These are phyloP conservation scores for Exophiala lecanii-corni DNA, from an alignment of 2,329 filamentous ascomycete genomes.

Conservation along the genomic window DNA sequence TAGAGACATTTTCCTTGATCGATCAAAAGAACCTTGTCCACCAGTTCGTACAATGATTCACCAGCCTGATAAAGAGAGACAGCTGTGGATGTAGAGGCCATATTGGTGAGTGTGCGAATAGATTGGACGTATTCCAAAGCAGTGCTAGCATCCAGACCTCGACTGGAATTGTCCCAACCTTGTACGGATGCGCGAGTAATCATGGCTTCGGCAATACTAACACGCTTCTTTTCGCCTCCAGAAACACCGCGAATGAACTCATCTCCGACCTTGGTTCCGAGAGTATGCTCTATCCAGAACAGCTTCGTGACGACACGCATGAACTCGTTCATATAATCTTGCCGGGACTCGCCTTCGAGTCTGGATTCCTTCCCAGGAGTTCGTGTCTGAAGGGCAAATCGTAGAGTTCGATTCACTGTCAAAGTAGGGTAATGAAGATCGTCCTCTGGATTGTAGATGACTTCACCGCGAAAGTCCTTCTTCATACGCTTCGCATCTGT, in stretches of 20 bases:
- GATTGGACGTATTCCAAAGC: constrained; percentile 69
- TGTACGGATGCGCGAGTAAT: constrained; percentile 61
- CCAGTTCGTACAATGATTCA: constrained; percentile 49
- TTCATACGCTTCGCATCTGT: constrained; percentile 49
- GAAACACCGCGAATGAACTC: constrained; percentile 68
- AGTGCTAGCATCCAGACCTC: constrained; percentile 68
- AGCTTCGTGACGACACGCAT: constrained; percentile 64
- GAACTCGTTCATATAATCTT: constrained; percentile 58
- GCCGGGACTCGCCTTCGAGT: constrained; percentile 57
- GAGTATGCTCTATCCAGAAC: constrained; percentile 67
- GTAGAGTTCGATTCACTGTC: constrained; percentile 67
- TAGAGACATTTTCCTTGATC: constrained; percentile 68
- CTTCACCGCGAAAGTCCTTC: constrained; percentile 45
- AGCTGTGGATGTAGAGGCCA: constrained; percentile 57
- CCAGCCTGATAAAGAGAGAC: constrained; percentile 69
- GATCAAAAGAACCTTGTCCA: constrained; percentile 65
- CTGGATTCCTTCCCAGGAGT: constrained; percentile 60
- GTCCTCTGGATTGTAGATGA: constrained; percentile 71
- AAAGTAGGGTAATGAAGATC: constrained; percentile 75
- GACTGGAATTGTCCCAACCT: constrained; percentile 73
- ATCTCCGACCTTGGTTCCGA: constrained; percentile 70
- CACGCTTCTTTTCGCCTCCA: constrained; percentile 71
- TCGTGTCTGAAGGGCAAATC: constrained; percentile 65
- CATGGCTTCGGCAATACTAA: constrained; percentile 51
- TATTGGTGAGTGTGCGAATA: constrained; percentile 60